These are phyloP conservation scores for Tricholoma saponaceum DNA, from an alignment of 768 basidiomycete species.

Conservation along the genomic window DNA sequence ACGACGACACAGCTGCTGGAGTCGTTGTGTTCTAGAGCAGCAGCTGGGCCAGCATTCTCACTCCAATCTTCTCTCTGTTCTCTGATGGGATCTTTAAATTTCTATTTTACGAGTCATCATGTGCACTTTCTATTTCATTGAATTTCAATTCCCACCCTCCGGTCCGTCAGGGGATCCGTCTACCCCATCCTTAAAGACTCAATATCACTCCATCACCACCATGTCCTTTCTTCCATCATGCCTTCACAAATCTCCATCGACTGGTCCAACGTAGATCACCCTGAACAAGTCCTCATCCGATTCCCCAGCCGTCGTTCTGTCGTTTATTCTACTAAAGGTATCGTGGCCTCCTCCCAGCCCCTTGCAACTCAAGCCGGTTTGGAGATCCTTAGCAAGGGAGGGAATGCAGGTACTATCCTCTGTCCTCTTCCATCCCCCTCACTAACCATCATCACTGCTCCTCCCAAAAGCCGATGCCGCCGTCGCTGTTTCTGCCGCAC, in stretches of 20 bases:
- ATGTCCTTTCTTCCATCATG: slow-evolving; percentile 18
- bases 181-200: too few relatives aligned
- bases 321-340: slow-evolving; percentile 81
- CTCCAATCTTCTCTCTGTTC: too few relatives aligned
- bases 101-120: too few relatives aligned
- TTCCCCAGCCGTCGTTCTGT: slow-evolving; percentile 86
- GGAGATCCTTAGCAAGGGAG: slow-evolving; percentile 88
- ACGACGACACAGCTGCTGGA: too few relatives aligned
- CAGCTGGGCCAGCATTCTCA: too few relatives aligned
- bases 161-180: too few relatives aligned
- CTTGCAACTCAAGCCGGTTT: slow-evolving; percentile 88
- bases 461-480: slow-evolving; percentile 75
- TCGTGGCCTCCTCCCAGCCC: slow-evolving; percentile 89
- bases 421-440: not conserved
- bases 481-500: slow-evolving; percentile 86
- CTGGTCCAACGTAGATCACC: slow-evolving; percentile 62
- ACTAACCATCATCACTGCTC: not conserved
- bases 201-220: too few relatives aligned
- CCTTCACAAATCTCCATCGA: slow-evolving; percentile 34
- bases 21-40: too few relatives aligned
- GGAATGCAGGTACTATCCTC: slow-evolving; percentile 75
- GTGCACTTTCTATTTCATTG: too few relatives aligned
- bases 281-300: slow-evolving; percentile 59
- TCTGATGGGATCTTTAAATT: too few relatives aligned
- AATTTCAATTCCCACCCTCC: too few relatives aligned